Evolutionary conservation across 139 green algal genomes (phyloP), one percentile per base, ranked within the genome.

Genomic region (Coccomyxa sp.): DNA sequence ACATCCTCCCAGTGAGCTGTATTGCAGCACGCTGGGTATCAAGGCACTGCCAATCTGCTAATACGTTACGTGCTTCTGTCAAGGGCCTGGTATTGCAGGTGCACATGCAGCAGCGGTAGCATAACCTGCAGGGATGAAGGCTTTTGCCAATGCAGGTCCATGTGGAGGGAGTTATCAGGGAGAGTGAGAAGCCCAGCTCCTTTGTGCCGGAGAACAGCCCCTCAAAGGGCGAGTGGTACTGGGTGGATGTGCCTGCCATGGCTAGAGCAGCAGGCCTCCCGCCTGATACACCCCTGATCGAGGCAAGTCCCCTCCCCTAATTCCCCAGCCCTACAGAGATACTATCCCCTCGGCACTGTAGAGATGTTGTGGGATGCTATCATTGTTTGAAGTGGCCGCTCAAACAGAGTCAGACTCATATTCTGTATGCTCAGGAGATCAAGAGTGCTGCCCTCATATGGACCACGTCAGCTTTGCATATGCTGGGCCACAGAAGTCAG

Each of bases 181-280:
- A 39, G 0, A 90, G 86, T 34, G 92, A 97, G 79, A 50, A 89
- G 35, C 86, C 88, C 6, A 90, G 83, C 70, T 58, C 44, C 24
- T 94, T 95, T 83, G 87, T 96, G 70, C 91, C 92, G 0, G 75
- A 86, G 54, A 97, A 97, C 79, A 41, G 87, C 5, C 85, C 89
- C 0, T 84, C 82, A 0, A 68, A 86, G 29, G 83, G 84, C 18
- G 78, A 91, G 73, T 88, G 78, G 79, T 88, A 89, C 78, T 97
- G 85, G 77, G 68, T 95, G 18, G 90, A 95, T 70, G 76, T 84
- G 4, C 79, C 86, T 8, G 81, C 83, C n/a, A 70, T 95, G 80
- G 86, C 88, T 0, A 31, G 39, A 4, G 74, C 86, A 0, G 75
- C 78, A 6, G 79, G 84, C 31, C 77, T 94, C 44, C 85, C 91